phyloP scores from a whole-genome alignment of 1,284 basidiomycete species.

The Cryptococcus jaspeensis region DNA sequence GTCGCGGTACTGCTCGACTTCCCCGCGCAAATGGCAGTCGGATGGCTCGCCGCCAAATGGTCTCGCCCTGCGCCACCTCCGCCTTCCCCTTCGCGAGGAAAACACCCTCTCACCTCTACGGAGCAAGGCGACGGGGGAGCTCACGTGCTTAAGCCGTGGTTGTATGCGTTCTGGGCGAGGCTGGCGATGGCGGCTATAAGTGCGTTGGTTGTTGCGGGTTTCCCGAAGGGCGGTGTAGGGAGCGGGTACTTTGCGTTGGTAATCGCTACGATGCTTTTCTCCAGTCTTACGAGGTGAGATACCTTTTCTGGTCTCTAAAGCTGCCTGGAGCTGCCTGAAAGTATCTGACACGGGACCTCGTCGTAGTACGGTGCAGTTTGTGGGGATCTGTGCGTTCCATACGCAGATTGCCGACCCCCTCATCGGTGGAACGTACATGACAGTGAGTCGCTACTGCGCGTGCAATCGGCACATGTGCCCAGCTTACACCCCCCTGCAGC shows the following conservation, averaged over 20 bases:
- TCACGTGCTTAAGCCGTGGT: conserved; percentile 75
- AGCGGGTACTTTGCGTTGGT: conserved; percentile 77
- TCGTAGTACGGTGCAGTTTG: conserved; percentile 96
- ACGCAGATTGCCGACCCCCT: conserved; percentile 94
- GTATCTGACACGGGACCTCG: too few relatives aligned
- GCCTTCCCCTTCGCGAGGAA: conserved; percentile 2
- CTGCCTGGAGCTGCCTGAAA: too few relatives aligned
- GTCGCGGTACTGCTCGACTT: conserved; percentile 95
- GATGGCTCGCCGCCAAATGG: conserved; percentile 95
- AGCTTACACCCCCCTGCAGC: conserved; percentile 51
- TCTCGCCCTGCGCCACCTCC: conserved; percentile 53
- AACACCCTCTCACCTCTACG: conserved; percentile 24
- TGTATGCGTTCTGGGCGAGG: conserved; percentile 87
- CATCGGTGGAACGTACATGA: conserved; percentile 98
- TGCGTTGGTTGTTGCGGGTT: conserved; percentile 76
- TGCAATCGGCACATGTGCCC: conserved; percentile 1
- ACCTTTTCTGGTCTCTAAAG: not conserved
- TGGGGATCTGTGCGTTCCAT: conserved; percentile 97
- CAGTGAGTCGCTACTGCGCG: conserved; percentile 60
- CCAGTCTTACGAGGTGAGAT: conserved; percentile 78
- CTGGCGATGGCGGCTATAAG: conserved; percentile 68
- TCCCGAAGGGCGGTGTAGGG: conserved; percentile 58
- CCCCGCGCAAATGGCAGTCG: conserved; percentile 93
- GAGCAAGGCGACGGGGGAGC: conserved; percentile 8
- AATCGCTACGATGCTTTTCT: conserved; percentile 73